Conservation (phyloP, 192 early-diverging fungal species). For the Rhizophagus sp. region DNA sequence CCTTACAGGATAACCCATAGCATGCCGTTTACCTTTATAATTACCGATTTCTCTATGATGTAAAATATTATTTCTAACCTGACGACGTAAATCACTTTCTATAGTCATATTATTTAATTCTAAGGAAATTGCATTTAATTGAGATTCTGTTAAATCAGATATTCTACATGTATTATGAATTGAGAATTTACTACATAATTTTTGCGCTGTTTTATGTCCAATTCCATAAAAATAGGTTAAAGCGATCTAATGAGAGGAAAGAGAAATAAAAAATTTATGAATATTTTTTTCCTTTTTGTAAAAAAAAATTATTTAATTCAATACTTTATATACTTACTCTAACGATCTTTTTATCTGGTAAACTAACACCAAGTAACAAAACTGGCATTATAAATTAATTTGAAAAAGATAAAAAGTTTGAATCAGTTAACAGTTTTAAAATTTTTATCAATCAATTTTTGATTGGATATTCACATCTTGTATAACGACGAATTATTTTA, state of each 20-base stretch:
- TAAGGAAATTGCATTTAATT: constrained; percentile 84
- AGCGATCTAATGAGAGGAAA: constrained; percentile 4
- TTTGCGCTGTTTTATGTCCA: constrained; percentile 69
- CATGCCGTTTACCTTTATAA: constrained; percentile 83
- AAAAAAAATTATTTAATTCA: background rate
- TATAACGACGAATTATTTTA: too few species aligned
- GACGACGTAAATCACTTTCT: constrained; percentile 74
- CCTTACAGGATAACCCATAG: constrained; percentile 84
- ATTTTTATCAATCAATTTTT: too few species aligned
- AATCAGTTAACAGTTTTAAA: too few species aligned
- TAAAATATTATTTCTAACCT: constrained; percentile 70
- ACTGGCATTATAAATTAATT: background rate
- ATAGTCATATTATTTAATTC: constrained; percentile 88
- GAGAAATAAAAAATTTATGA: background rate
- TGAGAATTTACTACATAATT: constrained; percentile 77
- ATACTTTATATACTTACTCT: constrained; percentile 7
- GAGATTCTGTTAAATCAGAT: constrained; percentile 82
- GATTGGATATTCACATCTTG: too few species aligned
- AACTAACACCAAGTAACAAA: constrained; percentile 5
- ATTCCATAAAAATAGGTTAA: constrained; percentile 80
- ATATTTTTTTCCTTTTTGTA: too few species aligned
- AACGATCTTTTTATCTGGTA: constrained; percentile 14
- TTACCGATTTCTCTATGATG: constrained; percentile 72
- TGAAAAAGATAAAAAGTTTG: too few species aligned
- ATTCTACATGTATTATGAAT: constrained; percentile 87